A percentile compares a stretch with the other conserved stretches of the same genome.
These are phyloP conservation scores for Podila horticola DNA, from an alignment of 192 early-diverging fungal species.

Conservation along the genomic window DNA sequence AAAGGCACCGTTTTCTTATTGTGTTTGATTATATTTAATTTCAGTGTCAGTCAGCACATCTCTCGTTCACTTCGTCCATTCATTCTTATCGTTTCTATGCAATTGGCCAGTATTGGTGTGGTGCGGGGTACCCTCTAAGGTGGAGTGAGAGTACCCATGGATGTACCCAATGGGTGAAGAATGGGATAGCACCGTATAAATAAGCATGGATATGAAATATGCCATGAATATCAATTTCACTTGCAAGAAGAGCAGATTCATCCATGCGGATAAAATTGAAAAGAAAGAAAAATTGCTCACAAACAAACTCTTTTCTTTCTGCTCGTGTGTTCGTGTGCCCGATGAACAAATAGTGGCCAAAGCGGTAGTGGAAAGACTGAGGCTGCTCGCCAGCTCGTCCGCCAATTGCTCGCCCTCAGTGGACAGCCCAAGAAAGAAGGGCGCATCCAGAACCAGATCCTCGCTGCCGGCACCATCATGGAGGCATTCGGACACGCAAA, in stretches of 20 bases:
- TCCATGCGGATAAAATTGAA: neutral
- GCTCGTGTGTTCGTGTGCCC: neutral
- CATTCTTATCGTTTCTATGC: too few relatives aligned
- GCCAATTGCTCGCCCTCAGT: constrained; percentile 74
- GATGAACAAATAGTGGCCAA: constrained; percentile 72
- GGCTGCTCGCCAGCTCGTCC: constrained; percentile 69
- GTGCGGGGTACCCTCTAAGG: too few relatives aligned
- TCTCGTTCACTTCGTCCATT: too few relatives aligned
- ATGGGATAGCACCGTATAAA: too few relatives aligned
- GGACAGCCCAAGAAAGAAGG: constrained; percentile 75
- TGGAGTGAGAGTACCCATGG: too few relatives aligned
- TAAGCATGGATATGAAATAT: too few relatives aligned
- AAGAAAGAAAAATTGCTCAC: constrained; percentile 6
- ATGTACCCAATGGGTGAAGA: too few relatives aligned
- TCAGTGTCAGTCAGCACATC: too few relatives aligned
- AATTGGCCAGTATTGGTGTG: too few relatives aligned
- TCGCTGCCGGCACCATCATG: constrained; percentile 76
- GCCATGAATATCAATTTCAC: too few relatives aligned
- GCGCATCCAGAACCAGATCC: constrained; percentile 73
- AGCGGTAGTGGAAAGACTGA: constrained; percentile 91
- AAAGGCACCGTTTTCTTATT: too few relatives aligned
- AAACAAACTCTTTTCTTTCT: neutral
- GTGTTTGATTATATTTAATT: too few relatives aligned
- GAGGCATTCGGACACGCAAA: constrained; percentile 92
- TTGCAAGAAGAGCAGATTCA: neutral